Evolutionary conservation across 148 eudicot species (phyloP), one percentile per base, ranked within the genome.

Genomic region (Cornus kousa): DNA sequence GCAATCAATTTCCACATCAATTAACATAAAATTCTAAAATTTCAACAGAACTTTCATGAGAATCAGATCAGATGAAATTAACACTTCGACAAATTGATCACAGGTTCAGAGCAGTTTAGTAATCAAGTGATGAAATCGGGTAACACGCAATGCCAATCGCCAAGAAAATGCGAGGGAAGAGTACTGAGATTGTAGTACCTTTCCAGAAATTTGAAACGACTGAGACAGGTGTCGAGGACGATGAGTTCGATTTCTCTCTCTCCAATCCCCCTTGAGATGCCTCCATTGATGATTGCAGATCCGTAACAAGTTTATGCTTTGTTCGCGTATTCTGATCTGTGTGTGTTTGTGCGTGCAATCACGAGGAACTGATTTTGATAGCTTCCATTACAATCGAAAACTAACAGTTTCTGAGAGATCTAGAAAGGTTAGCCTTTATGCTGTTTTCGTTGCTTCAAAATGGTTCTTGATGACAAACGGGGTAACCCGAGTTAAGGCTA

Each of bases 171-270:
- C 13, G 22, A 62, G 23, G 37, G 5, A n/a, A 67, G 16, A 19
- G 16, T 5, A 59, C 1, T 23, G 43, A 78, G 66, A 35, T 17
- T 20, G 60, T 5, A 23, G 20, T 77, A 95, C 98, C 98, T 91
- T 89, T 95, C 98, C 98, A 95, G 96, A 93, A 95, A 85, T 79
- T 90, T 73, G 99, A 89, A 57, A 93, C 89, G 40, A 87, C 87
- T 10, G 97, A 81, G 46, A 91, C 82, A 13, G 98, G 97, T 37
- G 97, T 85, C 60, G 92, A 85, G 55, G 94, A 74, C 28, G 94
- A 77, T 9, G 93, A 80, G 70, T 55, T 86, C 64, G 94, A 71
- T 28, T 84, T 87, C 19, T 90, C 94, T 72, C 92, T 74, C 62
- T 90, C 97, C 11, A 79, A 74, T 84, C 87, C 91, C 65, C 87